These are phyloP conservation scores for Tardiomyces blankii DNA, from an alignment of 1,139 yeast species.

Conservation along the genomic window DNA sequence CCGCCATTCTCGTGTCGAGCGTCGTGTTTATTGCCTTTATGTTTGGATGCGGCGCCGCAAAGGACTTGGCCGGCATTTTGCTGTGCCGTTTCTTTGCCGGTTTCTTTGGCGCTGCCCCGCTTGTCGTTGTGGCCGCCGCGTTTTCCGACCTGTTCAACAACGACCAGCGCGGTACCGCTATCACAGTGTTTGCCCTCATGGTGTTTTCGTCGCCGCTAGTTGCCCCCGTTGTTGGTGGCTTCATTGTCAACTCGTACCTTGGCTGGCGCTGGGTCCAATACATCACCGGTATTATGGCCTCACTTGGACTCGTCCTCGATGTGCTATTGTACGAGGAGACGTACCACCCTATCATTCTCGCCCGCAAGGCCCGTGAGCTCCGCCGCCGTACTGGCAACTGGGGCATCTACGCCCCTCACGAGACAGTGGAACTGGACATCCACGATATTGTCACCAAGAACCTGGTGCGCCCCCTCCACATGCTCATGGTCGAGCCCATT, in stretches of 20 bases:
- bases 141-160: conserved; percentile 69
- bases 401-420: conserved; percentile 82
- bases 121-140: conserved; percentile 78
- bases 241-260: conserved; percentile 23
- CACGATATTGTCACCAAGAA: conserved; percentile 60
- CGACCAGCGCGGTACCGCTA: conserved; percentile 55
- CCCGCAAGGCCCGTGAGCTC: conserved; percentile 34
- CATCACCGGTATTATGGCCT: conserved; percentile 41
- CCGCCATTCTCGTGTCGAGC: conserved; percentile 41
- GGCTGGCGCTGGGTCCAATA: conserved; percentile 56
- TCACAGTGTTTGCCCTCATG: conserved; percentile 53
- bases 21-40: conserved; percentile 45
- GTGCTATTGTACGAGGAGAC: conserved; percentile 36
- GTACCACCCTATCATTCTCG: conserved; percentile 34
- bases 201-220: conserved; percentile 69
- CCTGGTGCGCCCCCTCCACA: conserved; percentile 53
- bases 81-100: conserved; percentile 72
- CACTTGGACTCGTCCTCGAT: conserved; percentile 24
- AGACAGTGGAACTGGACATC: conserved; percentile 50
- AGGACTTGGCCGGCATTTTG: conserved; percentile 62
- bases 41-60: conserved; percentile 65
- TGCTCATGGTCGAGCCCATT: conserved; percentile 67
- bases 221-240: conserved; percentile 47
- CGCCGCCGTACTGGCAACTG: conserved; percentile 46
- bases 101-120: conserved; percentile 67